These are phyloP conservation scores for Tilletia horrida DNA, from an alignment of 1,284 basidiomycete species.

Conservation along the genomic window DNA sequence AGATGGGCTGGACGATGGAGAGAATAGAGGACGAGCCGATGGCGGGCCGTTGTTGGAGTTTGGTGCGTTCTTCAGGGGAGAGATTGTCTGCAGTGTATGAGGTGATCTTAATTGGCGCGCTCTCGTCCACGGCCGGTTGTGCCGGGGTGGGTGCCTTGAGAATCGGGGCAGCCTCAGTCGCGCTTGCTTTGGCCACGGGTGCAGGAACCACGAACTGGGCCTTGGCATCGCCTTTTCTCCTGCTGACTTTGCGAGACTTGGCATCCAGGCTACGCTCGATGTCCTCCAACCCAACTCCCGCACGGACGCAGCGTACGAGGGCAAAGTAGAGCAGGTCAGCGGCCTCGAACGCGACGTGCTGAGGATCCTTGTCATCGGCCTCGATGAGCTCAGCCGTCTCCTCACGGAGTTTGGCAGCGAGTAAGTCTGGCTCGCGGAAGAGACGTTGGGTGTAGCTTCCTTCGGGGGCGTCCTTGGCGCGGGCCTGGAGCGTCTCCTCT, in stretches of 20 bases:
- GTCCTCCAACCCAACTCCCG: slow-evolving; percentile 79
- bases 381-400: slow-evolving; percentile 93
- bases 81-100: slow-evolving; percentile 52
- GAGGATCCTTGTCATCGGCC: slow-evolving; percentile 73
- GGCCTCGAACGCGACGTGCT: slow-evolving; percentile 81
- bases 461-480: slow-evolving; percentile 73
- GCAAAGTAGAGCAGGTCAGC: slow-evolving; percentile 95
- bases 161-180: slow-evolving; percentile 23
- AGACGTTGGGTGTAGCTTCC: slow-evolving; percentile 89
- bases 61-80: slow-evolving; percentile 63
- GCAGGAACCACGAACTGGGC: slow-evolving; percentile 65
- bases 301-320: slow-evolving; percentile 77
- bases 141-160: slow-evolving; percentile 10
- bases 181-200: slow-evolving; percentile 19
- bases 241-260: slow-evolving; percentile 82
- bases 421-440: slow-evolving; percentile 75
- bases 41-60: slow-evolving; percentile 82
- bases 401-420: slow-evolving; percentile 92
- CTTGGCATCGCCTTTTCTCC: slow-evolving; percentile 90
- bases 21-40: slow-evolving; percentile 93
- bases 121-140: slow-evolving; percentile 48
- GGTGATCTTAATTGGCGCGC: slow-evolving; percentile 58
- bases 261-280: slow-evolving; percentile 79
- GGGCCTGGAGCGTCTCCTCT: slow-evolving; percentile 73
- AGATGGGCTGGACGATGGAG: slow-evolving; percentile 88